These are phyloP conservation scores for Ceratocystis cubensis DNA, from an alignment of 2,329 filamentous ascomycete genomes.

Conservation along the genomic window DNA sequence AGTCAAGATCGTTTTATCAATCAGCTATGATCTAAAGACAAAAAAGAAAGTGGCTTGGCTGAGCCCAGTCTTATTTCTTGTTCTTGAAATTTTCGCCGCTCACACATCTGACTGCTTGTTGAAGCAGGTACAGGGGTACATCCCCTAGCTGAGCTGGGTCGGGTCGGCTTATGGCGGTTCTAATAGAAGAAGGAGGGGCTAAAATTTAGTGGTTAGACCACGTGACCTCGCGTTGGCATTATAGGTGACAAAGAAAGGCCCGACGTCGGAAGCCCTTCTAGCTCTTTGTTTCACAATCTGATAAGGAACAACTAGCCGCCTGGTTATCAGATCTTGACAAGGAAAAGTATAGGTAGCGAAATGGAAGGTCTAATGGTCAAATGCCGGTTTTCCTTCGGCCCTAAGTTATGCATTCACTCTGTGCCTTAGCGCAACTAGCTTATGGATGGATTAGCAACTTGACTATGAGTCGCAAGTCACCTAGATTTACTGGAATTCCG, in stretches of 20 bases:
- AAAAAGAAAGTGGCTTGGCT: neutral
- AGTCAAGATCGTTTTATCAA: neutral
- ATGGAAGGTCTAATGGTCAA: neutral
- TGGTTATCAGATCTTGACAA: neutral
- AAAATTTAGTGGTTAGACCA: neutral
- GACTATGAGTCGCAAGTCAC: no score
- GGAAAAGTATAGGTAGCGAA: neutral
- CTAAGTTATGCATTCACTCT: neutral
- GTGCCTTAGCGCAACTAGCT: no score
- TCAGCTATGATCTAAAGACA: neutral
- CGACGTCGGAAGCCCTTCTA: neutral
- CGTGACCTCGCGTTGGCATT: neutral
- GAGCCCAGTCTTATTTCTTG: neutral
- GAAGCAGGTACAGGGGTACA: constrained; percentile 2
- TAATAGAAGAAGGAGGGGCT: neutral
- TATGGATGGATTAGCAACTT: no score
- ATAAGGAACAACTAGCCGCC: neutral
- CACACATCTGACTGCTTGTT: neutral
- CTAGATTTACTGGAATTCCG: no score
- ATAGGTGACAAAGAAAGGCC: neutral
- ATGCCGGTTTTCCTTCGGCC: neutral
- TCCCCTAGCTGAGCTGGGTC: no score
- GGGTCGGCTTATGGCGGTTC: neutral
- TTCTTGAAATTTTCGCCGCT: neutral
- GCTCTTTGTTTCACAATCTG: neutral